Evolutionary conservation across 2,329 filamentous ascomycete species (phyloP).

Genomic region (Penicillium rolfsii): DNA sequence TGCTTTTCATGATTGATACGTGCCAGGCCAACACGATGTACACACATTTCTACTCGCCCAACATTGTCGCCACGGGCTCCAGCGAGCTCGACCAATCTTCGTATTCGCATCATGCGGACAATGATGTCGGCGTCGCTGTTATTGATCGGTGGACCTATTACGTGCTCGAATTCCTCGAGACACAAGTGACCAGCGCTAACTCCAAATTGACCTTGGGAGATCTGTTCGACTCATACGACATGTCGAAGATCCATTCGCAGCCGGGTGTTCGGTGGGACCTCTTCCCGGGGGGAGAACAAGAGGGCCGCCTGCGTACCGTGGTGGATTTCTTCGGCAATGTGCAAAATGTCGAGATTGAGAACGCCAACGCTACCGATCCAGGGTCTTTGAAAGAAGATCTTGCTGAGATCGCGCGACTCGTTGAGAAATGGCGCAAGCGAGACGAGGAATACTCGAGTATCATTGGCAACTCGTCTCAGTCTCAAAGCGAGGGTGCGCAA

Average conservation of each 20-base stretch:
- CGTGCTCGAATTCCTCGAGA: conserved; percentile 94
- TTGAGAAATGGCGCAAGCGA: conserved; percentile 55
- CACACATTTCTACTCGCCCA: conserved; percentile 95
- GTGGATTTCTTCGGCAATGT: conserved; percentile 99
- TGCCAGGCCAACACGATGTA: conserved; percentile 99
- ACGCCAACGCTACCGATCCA: conserved; percentile 57
- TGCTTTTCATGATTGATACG: conserved; percentile 99
- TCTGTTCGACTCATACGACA: conserved; percentile 94
- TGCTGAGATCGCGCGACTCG: conserved; percentile 67
- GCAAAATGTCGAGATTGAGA: conserved; percentile 90
- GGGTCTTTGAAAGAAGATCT: conserved; percentile 68
- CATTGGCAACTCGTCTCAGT: conserved; percentile 28
- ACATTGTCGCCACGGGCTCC: conserved; percentile 97
- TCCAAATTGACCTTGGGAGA: conserved; percentile 90
- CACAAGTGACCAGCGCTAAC: conserved; percentile 79
- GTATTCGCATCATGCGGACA: conserved; percentile 97
- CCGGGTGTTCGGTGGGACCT: conserved; percentile 93
- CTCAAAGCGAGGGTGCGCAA: conserved; percentile 13
- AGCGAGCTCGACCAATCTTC: conserved; percentile 94
- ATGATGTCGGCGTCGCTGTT: conserved; percentile 95
- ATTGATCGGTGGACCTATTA: conserved; percentile 99
- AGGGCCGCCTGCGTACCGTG: conserved; percentile 76
- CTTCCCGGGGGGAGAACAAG: conserved; percentile 81
- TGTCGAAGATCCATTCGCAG: conserved; percentile 89
- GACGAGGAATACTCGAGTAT: conserved; percentile 39